Evolutionary conservation across 768 basidiomycete species (phyloP).

Genomic region (Leccinum barrowsii): DNA sequence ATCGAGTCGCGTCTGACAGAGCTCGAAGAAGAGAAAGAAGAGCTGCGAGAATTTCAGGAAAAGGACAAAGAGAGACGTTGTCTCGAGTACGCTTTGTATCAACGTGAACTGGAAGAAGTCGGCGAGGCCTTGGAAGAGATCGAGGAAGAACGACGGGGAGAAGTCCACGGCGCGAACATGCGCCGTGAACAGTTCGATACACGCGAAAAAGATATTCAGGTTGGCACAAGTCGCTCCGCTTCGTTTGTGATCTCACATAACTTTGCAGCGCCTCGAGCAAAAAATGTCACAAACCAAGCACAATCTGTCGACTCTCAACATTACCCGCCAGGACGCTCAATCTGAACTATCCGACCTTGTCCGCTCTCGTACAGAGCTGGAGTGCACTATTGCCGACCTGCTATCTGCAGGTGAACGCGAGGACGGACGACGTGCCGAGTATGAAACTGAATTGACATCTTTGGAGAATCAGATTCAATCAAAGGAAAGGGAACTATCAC

Average conservation of each 20-base stretch:
- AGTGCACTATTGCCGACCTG: constrained; percentile 80
- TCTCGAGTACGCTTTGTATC: constrained; percentile 92
- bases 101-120: constrained; percentile 87
- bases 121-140: constrained; percentile 82
- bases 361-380: constrained; percentile 78
- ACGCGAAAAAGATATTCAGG: constrained; percentile 83
- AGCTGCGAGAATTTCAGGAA: constrained; percentile 93
- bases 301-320: constrained; percentile 60
- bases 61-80: constrained; percentile 94
- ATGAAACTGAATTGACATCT: constrained; percentile 60
- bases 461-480: constrained; percentile 59
- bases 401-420: constrained; percentile 60
- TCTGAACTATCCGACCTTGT: constrained; percentile 85
- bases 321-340: constrained; percentile 73
- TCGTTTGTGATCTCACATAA: neutral
- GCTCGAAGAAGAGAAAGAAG: constrained; percentile 97
- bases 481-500: constrained; percentile 60
- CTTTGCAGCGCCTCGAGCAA: constrained; percentile 65
- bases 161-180: constrained; percentile 81
- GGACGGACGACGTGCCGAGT: constrained; percentile 57
- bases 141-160: constrained; percentile 74
- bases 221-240: constrained; percentile 28
- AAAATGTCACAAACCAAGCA: constrained; percentile 69
- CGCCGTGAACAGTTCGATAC: constrained; percentile 78
- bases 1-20: constrained; percentile 88